Percentiles rank a stretch among this genome's conserved stretches.
Evolutionary conservation across 2,329 filamentous ascomycete species (phyloP).

Genomic region (Colletotrichum salicis): DNA sequence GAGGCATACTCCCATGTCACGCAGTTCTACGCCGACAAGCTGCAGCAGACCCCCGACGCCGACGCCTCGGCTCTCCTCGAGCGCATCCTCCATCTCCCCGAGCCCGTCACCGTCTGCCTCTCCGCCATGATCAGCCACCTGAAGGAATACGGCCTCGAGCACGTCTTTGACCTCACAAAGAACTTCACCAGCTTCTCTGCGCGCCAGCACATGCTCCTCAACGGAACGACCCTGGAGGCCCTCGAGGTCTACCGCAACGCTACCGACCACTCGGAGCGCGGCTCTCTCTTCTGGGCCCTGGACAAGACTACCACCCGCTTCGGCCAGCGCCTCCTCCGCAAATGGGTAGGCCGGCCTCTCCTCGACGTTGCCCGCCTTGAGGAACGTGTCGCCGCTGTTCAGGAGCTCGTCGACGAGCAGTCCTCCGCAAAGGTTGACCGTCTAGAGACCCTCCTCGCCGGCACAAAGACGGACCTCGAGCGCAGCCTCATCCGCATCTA

Average conservation of each 20-base stretch:
- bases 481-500: slow-evolving; percentile 95
- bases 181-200: slow-evolving; percentile 98
- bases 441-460: slow-evolving; percentile 76
- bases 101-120: slow-evolving; percentile 88
- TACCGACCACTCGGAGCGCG: slow-evolving; percentile 85
- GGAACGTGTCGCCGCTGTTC: slow-evolving; percentile 83
- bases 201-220: slow-evolving; percentile 93
- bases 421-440: slow-evolving; percentile 77
- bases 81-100: slow-evolving; percentile 85
- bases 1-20: slow-evolving; percentile 90
- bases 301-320: slow-evolving; percentile 93
- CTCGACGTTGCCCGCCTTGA: slow-evolving; percentile 80
- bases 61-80: slow-evolving; percentile 76
- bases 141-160: slow-evolving; percentile 90
- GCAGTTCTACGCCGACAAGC: slow-evolving; percentile 89
- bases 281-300: slow-evolving; percentile 94
- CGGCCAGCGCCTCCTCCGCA: slow-evolving; percentile 86
- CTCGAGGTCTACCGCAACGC: slow-evolving; percentile 96
- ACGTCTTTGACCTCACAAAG: slow-evolving; percentile 95
- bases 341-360: slow-evolving; percentile 93
- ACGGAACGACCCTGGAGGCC: slow-evolving; percentile 92
- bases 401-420: slow-evolving; percentile 80
- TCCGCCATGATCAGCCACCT: slow-evolving; percentile 97
- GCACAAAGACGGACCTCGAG: slow-evolving; percentile 84
- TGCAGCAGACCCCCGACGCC: slow-evolving; percentile 62